A percentile compares a stretch with the other conserved stretches of the same genome.
Conservation (phyloP, 2,329 filamentous ascomycete genomes). For the Zymoseptoria brevis region DNA sequence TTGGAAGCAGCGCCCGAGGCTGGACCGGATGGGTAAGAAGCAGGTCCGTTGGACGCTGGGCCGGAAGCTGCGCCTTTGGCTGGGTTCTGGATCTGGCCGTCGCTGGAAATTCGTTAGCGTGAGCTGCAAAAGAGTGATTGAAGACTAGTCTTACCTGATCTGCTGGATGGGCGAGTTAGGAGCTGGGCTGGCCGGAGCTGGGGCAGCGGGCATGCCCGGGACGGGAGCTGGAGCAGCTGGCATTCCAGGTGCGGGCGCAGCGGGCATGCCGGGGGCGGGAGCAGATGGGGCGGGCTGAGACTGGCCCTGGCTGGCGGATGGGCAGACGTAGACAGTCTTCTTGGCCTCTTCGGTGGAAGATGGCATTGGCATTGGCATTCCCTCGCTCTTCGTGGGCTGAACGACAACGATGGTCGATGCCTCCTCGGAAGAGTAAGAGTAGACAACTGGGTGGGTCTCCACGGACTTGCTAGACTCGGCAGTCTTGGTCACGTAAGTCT, state of each 20-base stretch:
- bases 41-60: background rate
- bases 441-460: background rate
- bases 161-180: background rate
- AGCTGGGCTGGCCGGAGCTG: background rate
- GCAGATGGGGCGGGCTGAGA: background rate
- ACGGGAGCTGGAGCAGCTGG: too few species aligned
- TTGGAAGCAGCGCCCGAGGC: background rate
- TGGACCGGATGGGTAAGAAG: slow-evolving; percentile 2
- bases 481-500: background rate
- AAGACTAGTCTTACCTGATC: background rate
- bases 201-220: background rate
- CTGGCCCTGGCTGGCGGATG: background rate
- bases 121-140: background rate
- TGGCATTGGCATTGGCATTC: background rate
- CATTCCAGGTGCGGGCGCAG: too few species aligned
- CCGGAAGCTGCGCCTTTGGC: background rate
- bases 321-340: background rate
- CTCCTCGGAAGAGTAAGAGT: background rate
- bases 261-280: too few species aligned
- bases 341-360: background rate
- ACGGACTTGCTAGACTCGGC: background rate
- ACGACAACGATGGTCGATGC: background rate
- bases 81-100: background rate
- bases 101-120: background rate
- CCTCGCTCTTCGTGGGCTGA: background rate